Evolutionary conservation across 192 early-diverging fungal species (phyloP).

Genomic region (Chytriomyces hyalinus): DNA sequence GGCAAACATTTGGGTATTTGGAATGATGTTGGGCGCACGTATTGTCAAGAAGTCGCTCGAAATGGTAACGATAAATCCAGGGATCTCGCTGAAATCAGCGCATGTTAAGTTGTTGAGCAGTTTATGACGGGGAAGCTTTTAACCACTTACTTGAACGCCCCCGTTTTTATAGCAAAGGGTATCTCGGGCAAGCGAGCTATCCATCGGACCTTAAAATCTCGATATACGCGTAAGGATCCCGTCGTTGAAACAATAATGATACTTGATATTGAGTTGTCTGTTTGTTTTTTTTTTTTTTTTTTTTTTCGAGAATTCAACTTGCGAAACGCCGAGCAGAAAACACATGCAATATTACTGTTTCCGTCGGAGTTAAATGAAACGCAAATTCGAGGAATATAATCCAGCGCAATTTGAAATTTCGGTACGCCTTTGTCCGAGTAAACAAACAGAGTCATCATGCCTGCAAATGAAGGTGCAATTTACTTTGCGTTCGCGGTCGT

Average conservation of each 20-base stretch:
- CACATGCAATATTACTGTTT: background rate
- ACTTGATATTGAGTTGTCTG: background rate
- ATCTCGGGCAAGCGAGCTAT: background rate
- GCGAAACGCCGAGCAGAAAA: background rate
- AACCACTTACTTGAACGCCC: no score
- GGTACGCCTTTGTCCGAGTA: background rate
- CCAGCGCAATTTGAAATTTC: background rate
- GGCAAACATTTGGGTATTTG: no score
- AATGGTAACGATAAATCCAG: no score
- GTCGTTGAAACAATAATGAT: constrained; percentile 1
- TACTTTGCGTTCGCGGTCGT: background rate
- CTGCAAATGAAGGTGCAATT: background rate
- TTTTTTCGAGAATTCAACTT: background rate
- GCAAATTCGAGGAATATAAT: background rate
- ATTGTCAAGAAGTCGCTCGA: no score
- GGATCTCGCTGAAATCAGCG: no score
- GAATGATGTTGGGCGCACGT: no score
- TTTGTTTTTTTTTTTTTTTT: background rate
- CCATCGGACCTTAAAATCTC: constrained; percentile 5
- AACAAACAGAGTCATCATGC: background rate
- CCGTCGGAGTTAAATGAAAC: background rate
- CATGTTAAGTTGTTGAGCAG: no score
- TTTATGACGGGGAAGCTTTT: no score
- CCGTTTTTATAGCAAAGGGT: no score
- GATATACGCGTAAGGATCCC: background rate